Evolutionary conservation across 2,329 filamentous ascomycete genomes (phyloP).

Genomic region (Dactylellina drechsleri): DNA sequence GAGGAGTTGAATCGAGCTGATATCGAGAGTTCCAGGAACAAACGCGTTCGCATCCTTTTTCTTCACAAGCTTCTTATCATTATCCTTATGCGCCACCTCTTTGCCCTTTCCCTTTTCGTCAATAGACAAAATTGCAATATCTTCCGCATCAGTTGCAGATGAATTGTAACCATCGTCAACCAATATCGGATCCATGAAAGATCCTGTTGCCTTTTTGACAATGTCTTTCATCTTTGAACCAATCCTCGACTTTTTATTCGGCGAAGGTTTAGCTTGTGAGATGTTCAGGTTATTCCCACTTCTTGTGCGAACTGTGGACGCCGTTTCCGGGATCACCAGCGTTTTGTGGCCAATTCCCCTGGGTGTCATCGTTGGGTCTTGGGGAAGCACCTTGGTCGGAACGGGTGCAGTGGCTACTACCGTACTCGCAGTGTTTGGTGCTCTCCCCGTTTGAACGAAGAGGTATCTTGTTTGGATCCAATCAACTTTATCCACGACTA

Average conservation of each 20-base stretch:
- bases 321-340: constrained; percentile 60
- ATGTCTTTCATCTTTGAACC: constrained; percentile 27
- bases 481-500: constrained; percentile 75
- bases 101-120: constrained; percentile 32
- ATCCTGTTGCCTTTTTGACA: constrained; percentile 27
- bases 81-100: constrained; percentile 11
- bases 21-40: constrained; percentile 73
- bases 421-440: not conserved
- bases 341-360: constrained; percentile 61
- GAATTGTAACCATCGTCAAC: constrained; percentile 47
- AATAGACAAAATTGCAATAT: constrained; percentile 36
- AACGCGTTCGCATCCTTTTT: constrained; percentile 68
- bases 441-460: constrained; percentile 67
- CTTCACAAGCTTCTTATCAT: constrained; percentile 32
- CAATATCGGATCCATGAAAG: constrained; percentile 4
- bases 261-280: constrained; percentile 19
- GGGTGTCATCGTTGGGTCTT: constrained; percentile 59
- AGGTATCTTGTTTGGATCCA: constrained; percentile 94
- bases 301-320: constrained; percentile 54
- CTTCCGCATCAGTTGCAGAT: constrained; percentile 37
- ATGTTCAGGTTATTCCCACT: constrained; percentile 30
- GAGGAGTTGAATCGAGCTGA: constrained; percentile 71
- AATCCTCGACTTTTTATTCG: constrained; percentile 42
- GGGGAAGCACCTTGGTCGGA: constrained; percentile 58
- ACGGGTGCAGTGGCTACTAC: not conserved